phyloP scores from a whole-genome alignment of 2,329 filamentous ascomycete species.

The Fusarium sp. region DNA sequence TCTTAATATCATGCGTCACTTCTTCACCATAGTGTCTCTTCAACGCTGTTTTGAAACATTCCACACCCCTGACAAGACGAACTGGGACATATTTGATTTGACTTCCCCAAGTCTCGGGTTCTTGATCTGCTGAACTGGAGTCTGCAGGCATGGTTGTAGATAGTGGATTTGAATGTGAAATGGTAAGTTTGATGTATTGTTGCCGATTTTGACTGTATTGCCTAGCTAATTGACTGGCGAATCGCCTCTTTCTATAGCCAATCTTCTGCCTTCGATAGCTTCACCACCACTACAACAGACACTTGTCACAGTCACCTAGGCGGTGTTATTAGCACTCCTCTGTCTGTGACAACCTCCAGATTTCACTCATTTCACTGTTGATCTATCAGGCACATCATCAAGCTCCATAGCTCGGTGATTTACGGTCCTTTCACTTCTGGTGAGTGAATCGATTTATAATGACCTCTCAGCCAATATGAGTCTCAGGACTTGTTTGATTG shows the following conservation, averaged over 20 bases:
- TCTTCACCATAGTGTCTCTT: neutral
- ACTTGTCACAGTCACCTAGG: rapidly evolving
- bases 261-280: rapidly evolving
- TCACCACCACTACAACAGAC: neutral
- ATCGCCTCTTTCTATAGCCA: neutral
- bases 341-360: neutral
- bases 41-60: neutral
- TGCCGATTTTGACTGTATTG: rapidly evolving
- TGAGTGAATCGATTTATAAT: no score
- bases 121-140: neutral
- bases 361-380: neutral
- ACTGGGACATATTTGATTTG: neutral
- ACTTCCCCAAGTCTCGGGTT: neutral
- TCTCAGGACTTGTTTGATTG: rapidly evolving
- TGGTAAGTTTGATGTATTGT: neutral
- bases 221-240: neutral
- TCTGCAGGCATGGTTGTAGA: neutral
- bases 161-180: neutral
- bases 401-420: rapidly evolving
- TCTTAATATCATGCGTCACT: neutral
- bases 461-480: rapidly evolving
- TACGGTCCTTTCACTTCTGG: neutral
- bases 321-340: rapidly evolving
- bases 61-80: neutral
- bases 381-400: neutral